These are phyloP conservation scores for Cladophialophora carrionii DNA, from an alignment of 2,329 filamentous ascomycete genomes.

Conservation along the genomic window DNA sequence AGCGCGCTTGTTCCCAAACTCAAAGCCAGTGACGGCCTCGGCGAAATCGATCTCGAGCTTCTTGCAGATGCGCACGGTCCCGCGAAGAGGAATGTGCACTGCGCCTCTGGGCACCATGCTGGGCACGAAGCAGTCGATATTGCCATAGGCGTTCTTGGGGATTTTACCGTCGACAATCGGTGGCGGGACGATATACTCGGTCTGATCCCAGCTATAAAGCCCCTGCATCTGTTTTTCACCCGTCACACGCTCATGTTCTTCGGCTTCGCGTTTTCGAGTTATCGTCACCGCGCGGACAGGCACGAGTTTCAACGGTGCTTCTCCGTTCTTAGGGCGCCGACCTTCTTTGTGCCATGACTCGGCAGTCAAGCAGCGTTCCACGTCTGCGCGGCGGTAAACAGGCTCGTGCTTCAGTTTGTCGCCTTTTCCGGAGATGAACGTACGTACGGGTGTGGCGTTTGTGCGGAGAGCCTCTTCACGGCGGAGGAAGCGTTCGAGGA, in stretches of 20 bases:
- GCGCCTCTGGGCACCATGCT: slow-evolving; percentile 90
- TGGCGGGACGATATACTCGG: slow-evolving; percentile 90
- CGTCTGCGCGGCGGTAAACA: slow-evolving; percentile 77
- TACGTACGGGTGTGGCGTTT: slow-evolving; percentile 68
- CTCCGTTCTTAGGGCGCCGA: slow-evolving; percentile 70
- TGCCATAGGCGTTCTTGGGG: slow-evolving; percentile 92
- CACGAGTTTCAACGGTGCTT: slow-evolving; percentile 79
- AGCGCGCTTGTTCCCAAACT: slow-evolving; percentile 92
- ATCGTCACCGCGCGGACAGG: slow-evolving; percentile 89
- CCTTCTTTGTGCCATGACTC: slow-evolving; percentile 99
- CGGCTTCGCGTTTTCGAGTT: slow-evolving; percentile 83
- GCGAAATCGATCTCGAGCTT: slow-evolving; percentile 84
- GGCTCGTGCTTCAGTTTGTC: slow-evolving; percentile 74
- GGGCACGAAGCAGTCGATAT: slow-evolving; percentile 92
- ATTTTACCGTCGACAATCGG: slow-evolving; percentile 84
- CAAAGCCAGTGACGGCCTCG: slow-evolving; percentile 93
- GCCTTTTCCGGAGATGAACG: slow-evolving; percentile 75
- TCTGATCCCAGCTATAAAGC: slow-evolving; percentile 80
- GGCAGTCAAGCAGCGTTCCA: slow-evolving; percentile 82
- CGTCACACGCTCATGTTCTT: slow-evolving; percentile 76
- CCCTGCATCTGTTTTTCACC: slow-evolving; percentile 86
- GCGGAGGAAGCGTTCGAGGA: slow-evolving; percentile 81
- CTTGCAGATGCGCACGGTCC: slow-evolving; percentile 78
- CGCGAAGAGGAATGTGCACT: slow-evolving; percentile 77
- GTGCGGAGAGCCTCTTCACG: slow-evolving; percentile 85